Evolutionary conservation across 176 grass and related monocot genomes (phyloP).

Genomic region (Triticum aestivum): IWGSC_CS_RefSeq_v2.1 NC_057801.1:565844080-565844579

Average conservation of each 20-base stretch:
- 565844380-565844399: no score
- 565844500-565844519: not conserved
- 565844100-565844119: slow-evolving; percentile 8
- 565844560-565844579: not conserved
- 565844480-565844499: not conserved
- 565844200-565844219: slow-evolving; percentile 3
- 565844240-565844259: not conserved
- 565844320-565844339: no score
- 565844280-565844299: not conserved
- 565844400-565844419: no score
- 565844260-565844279: not conserved
- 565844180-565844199: not conserved
- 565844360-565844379: no score
- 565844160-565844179: not conserved
- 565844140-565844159: not conserved
- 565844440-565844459: not conserved
- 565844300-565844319: not conserved
- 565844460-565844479: not conserved
- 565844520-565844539: not conserved
- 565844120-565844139: not conserved
- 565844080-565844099: slow-evolving; percentile 94
- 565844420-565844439: not conserved
- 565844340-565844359: no score
- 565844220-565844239: not conserved
- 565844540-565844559: not conserved